Evolutionary conservation across 768 basidiomycete species (phyloP).

Genomic region (Leccinum boreale): DNA sequence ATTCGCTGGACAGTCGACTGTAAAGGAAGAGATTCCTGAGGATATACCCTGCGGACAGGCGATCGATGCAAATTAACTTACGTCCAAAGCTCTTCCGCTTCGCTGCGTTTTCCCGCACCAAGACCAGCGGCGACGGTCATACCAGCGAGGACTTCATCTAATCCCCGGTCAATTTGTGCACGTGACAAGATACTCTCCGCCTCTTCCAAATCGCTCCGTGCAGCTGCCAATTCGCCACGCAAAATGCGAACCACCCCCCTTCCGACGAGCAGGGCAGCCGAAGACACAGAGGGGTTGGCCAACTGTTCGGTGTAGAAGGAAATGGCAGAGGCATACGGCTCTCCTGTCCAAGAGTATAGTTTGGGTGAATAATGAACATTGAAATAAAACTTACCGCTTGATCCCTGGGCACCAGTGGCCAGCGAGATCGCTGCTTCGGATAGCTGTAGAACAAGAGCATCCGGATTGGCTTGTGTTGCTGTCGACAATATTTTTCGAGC

Average conservation of each 20-base stretch:
- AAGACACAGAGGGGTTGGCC: slow-evolving; percentile 73
- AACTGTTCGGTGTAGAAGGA: slow-evolving; percentile 83
- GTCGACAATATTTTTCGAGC: slow-evolving; percentile 83
- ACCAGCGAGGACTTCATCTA: slow-evolving; percentile 64
- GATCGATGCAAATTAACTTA: slow-evolving; percentile 35
- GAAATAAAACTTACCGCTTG: slow-evolving; percentile 38
- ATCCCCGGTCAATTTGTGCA: slow-evolving; percentile 39
- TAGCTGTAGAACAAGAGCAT: slow-evolving; percentile 83
- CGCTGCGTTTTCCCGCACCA: slow-evolving; percentile 50
- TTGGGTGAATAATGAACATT: neutral
- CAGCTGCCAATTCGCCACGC: slow-evolving; percentile 67
- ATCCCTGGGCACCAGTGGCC: slow-evolving; percentile 69
- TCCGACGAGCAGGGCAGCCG: slow-evolving; percentile 71
- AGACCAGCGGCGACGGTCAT: slow-evolving; percentile 62
- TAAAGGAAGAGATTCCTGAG: slow-evolving; percentile 3
- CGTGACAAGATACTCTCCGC: slow-evolving; percentile 47
- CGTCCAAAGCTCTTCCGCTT: slow-evolving; percentile 69
- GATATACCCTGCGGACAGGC: neutral
- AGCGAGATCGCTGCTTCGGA: slow-evolving; percentile 84
- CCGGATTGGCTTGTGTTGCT: slow-evolving; percentile 84
- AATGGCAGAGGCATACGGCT: slow-evolving; percentile 38
- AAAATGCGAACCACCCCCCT: slow-evolving; percentile 78
- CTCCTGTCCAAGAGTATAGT: slow-evolving; percentile 16
- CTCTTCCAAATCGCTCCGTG: slow-evolving; percentile 80
- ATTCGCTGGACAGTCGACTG: slow-evolving; percentile 45